Conservation (phyloP, 2,329 filamentous ascomycete genomes). For the Leptographium radiaticola region DNA sequence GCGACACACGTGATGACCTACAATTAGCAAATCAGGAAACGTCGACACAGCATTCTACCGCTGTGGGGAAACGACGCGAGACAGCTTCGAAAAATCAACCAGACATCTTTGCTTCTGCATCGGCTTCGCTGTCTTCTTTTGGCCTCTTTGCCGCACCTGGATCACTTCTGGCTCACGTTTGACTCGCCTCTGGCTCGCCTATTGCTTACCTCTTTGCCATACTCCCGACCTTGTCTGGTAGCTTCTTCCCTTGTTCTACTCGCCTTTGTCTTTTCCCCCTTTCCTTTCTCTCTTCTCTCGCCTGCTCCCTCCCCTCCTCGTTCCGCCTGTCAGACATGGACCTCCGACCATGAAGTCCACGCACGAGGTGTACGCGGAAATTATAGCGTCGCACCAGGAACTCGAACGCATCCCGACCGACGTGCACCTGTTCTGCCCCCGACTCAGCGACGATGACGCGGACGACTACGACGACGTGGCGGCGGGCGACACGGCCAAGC, state of each 20-base stretch:
- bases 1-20: no score
- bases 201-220: no score
- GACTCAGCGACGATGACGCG: slow-evolving; percentile 45
- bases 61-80: no score
- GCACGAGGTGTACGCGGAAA: slow-evolving; percentile 23
- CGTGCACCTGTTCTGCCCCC: slow-evolving; percentile 57
- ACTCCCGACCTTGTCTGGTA: no score
- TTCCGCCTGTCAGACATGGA: neutral
- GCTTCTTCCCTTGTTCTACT: neutral
- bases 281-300: neutral
- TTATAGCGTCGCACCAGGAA: slow-evolving; percentile 29
- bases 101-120: no score
- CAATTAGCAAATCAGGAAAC: no score
- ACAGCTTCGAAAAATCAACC: no score
- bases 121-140: no score
- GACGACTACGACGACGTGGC: slow-evolving; percentile 49
- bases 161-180: no score
- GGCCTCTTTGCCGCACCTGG: no score
- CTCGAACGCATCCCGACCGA: slow-evolving; percentile 30
- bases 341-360: slow-evolving; percentile 20
- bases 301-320: neutral
- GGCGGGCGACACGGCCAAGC: slow-evolving; percentile 31
- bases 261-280: neutral
- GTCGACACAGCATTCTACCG: no score
- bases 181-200: no score